Conservation (phyloP, 441 rosid genomes). For the Francoa sonchifolia region DNA sequence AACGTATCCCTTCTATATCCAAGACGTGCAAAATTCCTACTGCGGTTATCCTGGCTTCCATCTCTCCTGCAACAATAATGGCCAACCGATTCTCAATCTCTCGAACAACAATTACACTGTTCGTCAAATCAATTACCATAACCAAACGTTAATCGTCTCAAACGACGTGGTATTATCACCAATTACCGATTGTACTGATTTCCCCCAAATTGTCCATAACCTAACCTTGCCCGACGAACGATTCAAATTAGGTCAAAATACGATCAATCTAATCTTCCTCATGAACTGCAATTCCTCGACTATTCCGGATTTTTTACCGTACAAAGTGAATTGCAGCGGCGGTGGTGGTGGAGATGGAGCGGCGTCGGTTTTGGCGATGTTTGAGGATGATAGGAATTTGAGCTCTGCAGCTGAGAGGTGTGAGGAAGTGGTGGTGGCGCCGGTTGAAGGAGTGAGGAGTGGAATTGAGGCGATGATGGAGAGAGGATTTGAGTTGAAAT, state of each 20-base stretch:
- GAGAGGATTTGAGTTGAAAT: conserved; percentile 28
- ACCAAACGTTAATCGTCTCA: no score
- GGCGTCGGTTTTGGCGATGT: conserved; percentile 14
- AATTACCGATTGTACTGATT: no score
- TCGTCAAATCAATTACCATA: no score
- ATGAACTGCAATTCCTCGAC: conserved; percentile 20
- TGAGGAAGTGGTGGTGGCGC: conserved; percentile 7
- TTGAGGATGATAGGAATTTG: conserved; percentile 12
- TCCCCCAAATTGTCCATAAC: no score
- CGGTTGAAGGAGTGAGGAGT: conserved; percentile 15
- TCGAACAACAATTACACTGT: no score
- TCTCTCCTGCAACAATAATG: no score
- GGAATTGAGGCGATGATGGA: conserved; percentile 1
- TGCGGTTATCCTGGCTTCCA: no score
- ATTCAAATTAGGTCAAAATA: conserved; percentile 5
- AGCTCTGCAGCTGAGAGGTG: conserved; percentile 13
- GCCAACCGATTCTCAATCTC: no score
- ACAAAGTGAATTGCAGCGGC: conserved; percentile 11
- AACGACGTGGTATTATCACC: no score
- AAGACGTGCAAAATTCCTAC: no score
- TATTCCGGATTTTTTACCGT: conserved; percentile 1
- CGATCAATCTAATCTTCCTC: conserved; percentile 10
- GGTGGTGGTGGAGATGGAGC: neutral
- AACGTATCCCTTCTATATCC: no score
- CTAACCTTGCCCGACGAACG: conserved; percentile 9